These are phyloP conservation scores for Eucalyptus curtisii DNA, from an alignment of 345 rosid genomes.

Conservation along the genomic window DNA sequence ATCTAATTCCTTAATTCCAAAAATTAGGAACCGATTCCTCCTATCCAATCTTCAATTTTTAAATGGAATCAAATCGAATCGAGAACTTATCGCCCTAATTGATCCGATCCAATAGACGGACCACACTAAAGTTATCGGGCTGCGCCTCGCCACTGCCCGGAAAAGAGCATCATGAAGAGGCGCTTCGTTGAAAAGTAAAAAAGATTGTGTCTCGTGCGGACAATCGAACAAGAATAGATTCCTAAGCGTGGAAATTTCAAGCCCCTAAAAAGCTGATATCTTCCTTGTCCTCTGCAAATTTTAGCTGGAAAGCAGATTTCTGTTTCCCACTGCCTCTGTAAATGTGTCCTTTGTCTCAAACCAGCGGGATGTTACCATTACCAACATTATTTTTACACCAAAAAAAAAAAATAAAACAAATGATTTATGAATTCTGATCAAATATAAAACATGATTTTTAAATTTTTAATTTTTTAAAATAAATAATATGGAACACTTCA, in stretches of 20 bases:
- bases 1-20: rapidly evolving
- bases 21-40: rapidly evolving
- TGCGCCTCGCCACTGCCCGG: background rate
- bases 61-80: no score
- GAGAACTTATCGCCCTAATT: rapidly evolving
- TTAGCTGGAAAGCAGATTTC: background rate
- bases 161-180: background rate
- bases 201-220: background rate
- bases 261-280: background rate
- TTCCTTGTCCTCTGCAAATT: background rate
- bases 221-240: background rate
- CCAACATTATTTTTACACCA: background rate
- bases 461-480: no score
- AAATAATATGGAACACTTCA: no score
- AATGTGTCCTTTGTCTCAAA: background rate
- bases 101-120: background rate
- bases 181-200: background rate
- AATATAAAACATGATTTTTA: no score
- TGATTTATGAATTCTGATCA: no score
- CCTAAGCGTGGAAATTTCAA: background rate
- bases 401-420: no score
- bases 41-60: rapidly evolving
- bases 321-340: background rate
- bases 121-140: background rate
- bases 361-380: background rate